These are phyloP conservation scores for Nicotiana noctiflora DNA, from an alignment of 257 asterid species.

Conservation along the genomic window DNA sequence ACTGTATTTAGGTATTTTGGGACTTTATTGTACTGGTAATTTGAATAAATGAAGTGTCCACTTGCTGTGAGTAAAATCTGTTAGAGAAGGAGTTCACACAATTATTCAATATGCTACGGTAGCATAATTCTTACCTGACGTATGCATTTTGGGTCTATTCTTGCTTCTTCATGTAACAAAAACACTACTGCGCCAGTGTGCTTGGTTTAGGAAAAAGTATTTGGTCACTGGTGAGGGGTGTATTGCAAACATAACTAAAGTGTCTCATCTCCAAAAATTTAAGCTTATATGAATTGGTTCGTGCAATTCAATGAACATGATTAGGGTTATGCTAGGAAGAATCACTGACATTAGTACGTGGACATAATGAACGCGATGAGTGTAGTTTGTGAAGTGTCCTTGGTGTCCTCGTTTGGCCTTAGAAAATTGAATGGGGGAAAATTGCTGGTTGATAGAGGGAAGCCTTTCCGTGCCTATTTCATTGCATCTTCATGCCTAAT, in stretches of 20 bases:
- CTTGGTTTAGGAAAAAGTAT: neutral
- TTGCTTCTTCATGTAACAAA: neutral
- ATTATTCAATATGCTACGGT: neutral
- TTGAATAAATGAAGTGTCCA: neutral
- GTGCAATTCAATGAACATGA: neutral
- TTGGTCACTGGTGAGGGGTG: neutral
- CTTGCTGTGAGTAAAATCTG: neutral
- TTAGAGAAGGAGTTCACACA: neutral
- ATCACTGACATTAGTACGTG: neutral
- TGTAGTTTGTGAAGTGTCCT: neutral
- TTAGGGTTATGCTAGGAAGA: neutral
- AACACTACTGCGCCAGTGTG: neutral
- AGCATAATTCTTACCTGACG: too few relatives aligned
- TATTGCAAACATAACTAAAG: neutral
- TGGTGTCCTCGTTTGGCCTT: neutral
- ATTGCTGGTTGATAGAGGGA: neutral
- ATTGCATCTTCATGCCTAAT: neutral
- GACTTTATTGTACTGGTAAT: neutral
- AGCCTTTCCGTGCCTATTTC: neutral
- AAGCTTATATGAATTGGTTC: neutral
- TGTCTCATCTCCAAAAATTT: neutral
- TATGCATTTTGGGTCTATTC: neutral
- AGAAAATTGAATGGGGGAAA: neutral
- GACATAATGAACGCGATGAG: neutral
- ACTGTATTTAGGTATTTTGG: neutral